These are phyloP conservation scores for Piper longum DNA, from an alignment of 164 flowering plant genomes.

Conservation along the genomic window DNA sequence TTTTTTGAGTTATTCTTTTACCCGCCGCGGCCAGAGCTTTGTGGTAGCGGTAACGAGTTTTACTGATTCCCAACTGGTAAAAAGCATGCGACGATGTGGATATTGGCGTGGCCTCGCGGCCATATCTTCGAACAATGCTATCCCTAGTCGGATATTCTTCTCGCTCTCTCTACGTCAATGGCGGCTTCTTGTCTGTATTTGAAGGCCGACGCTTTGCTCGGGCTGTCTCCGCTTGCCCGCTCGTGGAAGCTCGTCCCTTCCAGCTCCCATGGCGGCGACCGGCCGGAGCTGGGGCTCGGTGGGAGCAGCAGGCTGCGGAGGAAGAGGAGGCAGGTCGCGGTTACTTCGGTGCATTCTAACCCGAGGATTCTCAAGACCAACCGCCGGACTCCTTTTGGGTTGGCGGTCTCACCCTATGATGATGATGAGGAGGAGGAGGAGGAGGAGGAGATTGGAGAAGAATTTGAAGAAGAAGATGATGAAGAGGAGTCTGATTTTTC, in stretches of 20 bases:
- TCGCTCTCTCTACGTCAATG: slow-evolving; percentile 5
- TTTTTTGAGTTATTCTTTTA: background rate
- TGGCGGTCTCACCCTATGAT: slow-evolving; percentile 30
- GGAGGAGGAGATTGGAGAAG: slow-evolving; percentile 18
- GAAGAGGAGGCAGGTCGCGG: slow-evolving; percentile 18
- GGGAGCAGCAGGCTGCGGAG: slow-evolving; percentile 3
- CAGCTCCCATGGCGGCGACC: slow-evolving; percentile 2
- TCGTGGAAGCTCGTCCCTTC: slow-evolving; percentile 1
- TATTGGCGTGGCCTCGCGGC: background rate
- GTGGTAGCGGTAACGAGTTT: background rate
- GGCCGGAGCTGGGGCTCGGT: background rate
- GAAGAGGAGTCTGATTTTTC: slow-evolving; percentile 18
- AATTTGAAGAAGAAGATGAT: slow-evolving; percentile 28
- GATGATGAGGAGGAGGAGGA: slow-evolving; percentile 40
- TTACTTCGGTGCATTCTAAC: slow-evolving; percentile 55
- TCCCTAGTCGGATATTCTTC: background rate
- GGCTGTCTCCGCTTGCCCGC: slow-evolving; percentile 1
- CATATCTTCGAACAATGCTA: background rate
- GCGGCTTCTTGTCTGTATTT: slow-evolving; percentile 9
- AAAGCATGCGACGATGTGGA: background rate
- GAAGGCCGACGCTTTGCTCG: slow-evolving; percentile 5
- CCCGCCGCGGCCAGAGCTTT: background rate
- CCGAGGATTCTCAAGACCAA: slow-evolving; percentile 58
- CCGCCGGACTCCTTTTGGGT: slow-evolving; percentile 38
- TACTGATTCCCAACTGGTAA: background rate